Evolutionary conservation across 2,329 filamentous ascomycete genomes (phyloP).

Genomic region (Basipetospora sp.): DNA sequence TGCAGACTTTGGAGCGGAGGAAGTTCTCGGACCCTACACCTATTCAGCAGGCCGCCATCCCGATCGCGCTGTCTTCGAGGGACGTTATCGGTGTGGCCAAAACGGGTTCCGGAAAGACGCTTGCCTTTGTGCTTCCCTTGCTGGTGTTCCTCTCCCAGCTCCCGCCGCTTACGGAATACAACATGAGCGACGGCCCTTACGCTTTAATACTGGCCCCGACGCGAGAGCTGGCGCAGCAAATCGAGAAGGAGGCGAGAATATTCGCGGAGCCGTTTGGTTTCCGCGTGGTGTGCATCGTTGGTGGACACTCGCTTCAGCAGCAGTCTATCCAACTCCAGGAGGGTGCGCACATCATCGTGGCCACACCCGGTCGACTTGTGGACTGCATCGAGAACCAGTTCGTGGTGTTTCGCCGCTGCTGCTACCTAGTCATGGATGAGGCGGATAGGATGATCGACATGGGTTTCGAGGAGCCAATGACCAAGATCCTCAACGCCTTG

Average conservation of each 20-base stretch:
- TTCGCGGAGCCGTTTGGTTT: slow-evolving; percentile 85
- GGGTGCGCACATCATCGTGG: slow-evolving; percentile 93
- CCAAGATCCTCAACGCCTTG: slow-evolving; percentile 89
- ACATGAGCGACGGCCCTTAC: slow-evolving; percentile 89
- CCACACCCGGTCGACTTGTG: slow-evolving; percentile 90
- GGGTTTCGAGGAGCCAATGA: slow-evolving; percentile 92
- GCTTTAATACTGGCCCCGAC: slow-evolving; percentile 94
- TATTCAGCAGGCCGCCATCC: slow-evolving; percentile 87
- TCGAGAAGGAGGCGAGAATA: slow-evolving; percentile 83
- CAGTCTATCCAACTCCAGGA: slow-evolving; percentile 81
- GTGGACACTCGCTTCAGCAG: slow-evolving; percentile 87
- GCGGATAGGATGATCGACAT: slow-evolving; percentile 98
- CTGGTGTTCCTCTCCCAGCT: slow-evolving; percentile 89
- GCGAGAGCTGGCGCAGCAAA: slow-evolving; percentile 93
- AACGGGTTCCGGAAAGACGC: slow-evolving; percentile 96
- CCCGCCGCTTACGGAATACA: slow-evolving; percentile 67
- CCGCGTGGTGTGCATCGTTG: slow-evolving; percentile 92
- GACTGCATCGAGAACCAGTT: slow-evolving; percentile 92
- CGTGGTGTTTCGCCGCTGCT: slow-evolving; percentile 86
- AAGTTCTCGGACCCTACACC: slow-evolving; percentile 86
- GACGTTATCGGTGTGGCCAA: slow-evolving; percentile 97
- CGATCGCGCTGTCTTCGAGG: slow-evolving; percentile 78
- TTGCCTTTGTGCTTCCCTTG: slow-evolving; percentile 80
- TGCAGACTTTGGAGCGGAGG: slow-evolving; percentile 69
- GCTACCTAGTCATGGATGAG: slow-evolving; percentile 98